phyloP scores from a whole-genome alignment of 805 yeast genomes.

The Clavispora fructus region DNA sequence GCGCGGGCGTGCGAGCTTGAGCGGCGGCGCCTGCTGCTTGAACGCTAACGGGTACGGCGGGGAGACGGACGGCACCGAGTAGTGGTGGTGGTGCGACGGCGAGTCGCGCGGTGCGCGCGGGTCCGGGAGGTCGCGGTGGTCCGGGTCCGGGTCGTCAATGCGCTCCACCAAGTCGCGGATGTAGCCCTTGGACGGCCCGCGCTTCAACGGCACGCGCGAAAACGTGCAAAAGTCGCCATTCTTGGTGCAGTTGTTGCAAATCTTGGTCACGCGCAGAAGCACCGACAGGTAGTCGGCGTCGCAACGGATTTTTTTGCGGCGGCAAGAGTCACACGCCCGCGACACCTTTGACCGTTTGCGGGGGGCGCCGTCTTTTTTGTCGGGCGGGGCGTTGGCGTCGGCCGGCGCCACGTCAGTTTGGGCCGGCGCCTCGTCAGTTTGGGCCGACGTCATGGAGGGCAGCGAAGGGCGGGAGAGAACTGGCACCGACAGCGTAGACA shows the following conservation, averaged over 20 bases:
- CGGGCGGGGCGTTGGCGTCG: constrained; percentile 3
- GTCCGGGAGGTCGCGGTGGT: background rate
- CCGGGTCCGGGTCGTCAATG: constrained; percentile 16
- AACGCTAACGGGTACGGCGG: background rate
- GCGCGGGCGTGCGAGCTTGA: constrained; percentile 7
- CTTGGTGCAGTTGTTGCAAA: constrained; percentile 60
- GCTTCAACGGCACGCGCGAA: constrained; percentile 64
- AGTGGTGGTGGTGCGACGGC: background rate
- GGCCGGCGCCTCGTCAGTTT: too few species aligned
- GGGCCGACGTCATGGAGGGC: too few species aligned
- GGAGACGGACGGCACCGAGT: background rate
- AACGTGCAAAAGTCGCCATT: constrained; percentile 60
- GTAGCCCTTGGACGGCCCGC: constrained; percentile 79
- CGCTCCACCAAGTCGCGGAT: constrained; percentile 39
- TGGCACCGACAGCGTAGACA: too few species aligned
- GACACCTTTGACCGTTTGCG: constrained; percentile 70
- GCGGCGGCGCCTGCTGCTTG: background rate
- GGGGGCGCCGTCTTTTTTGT: constrained; percentile 17
- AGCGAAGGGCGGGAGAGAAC: too few species aligned
- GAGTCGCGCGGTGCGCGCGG: background rate
- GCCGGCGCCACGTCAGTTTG: background rate
- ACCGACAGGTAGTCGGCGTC: constrained; percentile 50
- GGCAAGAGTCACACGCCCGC: constrained; percentile 76
- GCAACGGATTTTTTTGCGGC: constrained; percentile 68
- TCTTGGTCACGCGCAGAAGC: constrained; percentile 42